Evolutionary conservation across 441 rosid species (phyloP).

Genomic region (Gossypium lobatum): DNA sequence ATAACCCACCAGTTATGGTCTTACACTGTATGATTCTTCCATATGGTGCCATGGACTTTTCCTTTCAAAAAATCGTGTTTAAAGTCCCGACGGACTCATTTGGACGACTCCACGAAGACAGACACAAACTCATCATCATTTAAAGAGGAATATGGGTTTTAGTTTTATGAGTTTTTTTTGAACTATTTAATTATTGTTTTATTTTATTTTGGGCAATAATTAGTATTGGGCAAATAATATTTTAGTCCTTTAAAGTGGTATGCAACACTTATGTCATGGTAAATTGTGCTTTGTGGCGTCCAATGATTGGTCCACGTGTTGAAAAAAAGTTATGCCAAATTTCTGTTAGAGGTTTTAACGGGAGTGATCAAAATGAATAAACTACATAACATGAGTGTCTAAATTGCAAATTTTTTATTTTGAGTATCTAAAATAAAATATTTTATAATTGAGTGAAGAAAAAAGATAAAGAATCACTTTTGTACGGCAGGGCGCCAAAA

Average conservation of each 20-base stretch:
- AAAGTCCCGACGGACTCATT: no score
- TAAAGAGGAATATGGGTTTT: not conserved
- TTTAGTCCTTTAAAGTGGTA: not conserved
- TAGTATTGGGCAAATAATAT: no score
- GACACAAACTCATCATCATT: no score
- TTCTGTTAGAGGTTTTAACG: not conserved
- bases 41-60: no score
- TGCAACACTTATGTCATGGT: not conserved
- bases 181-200: not conserved
- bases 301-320: not conserved
- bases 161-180: no score
- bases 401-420: no score
- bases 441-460: not conserved
- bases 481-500: not conserved
- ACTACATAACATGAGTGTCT: not conserved
- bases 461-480: not conserved
- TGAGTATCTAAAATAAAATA: not conserved
- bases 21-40: no score
- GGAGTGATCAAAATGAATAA: not conserved
- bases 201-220: not conserved
- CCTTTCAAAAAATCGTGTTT: no score
- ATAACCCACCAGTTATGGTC: no score
- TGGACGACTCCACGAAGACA: no score
- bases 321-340: not conserved
- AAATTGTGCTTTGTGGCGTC: not conserved